Evolutionary conservation across 345 rosid genomes (phyloP).

Genomic region (Pistacia integerrima): DNA sequence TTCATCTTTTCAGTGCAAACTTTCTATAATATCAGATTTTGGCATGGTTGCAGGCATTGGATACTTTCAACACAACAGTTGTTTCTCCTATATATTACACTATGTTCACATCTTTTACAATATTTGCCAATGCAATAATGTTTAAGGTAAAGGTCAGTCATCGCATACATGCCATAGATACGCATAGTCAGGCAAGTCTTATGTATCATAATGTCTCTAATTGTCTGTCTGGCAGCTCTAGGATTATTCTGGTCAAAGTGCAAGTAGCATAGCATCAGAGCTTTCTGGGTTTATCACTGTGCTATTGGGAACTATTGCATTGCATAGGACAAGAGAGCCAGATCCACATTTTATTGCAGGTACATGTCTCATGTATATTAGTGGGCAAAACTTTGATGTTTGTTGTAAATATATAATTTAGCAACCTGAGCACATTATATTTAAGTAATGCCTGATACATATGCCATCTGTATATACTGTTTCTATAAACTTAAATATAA

Average conservation of each 20-base stretch:
- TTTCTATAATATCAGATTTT: conserved; percentile 6
- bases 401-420: neutral
- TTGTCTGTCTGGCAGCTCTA: conserved; percentile 17
- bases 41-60: conserved; percentile 65
- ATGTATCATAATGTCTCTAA: neutral
- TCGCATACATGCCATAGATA: neutral
- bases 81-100: conserved; percentile 84
- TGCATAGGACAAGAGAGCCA: conserved; percentile 72
- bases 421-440: neutral
- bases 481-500: too few species aligned
- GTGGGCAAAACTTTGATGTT: neutral
- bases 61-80: conserved; percentile 68
- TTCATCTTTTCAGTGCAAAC: neutral
- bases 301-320: conserved; percentile 65
- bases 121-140: conserved; percentile 79
- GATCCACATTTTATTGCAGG: conserved; percentile 65
- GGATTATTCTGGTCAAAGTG: conserved; percentile 83
- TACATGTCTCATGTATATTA: conserved; percentile 18
- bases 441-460: neutral
- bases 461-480: neutral
- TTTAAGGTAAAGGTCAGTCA: conserved; percentile 54
- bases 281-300: conserved; percentile 77
- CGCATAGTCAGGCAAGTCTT: neutral
- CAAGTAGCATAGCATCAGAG: conserved; percentile 68
- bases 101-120: conserved; percentile 73